Base-by-base conservation (phyloP, 2,329 filamentous ascomycete genomes). In the Diaporthe humulicola region DNA sequence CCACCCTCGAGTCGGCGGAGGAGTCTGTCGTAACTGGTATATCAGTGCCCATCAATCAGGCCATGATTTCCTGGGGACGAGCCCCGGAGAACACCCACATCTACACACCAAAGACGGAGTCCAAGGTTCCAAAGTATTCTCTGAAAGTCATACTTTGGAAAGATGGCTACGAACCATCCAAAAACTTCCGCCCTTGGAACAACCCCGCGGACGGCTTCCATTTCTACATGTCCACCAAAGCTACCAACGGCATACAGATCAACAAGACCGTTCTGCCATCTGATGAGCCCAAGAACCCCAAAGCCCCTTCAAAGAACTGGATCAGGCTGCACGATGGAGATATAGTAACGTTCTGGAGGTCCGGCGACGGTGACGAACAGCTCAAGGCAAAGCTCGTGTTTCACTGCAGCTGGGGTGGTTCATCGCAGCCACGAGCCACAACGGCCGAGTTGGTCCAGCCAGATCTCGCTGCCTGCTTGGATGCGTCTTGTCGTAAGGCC, bases 151-250 rank as follows among this genome's bases (percentile, higher is more conserved):
- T 95, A 45, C 90, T 97, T 40, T 95, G 93, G 88, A 92, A 90
- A 73, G 89, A 92, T 0, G 90, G 90, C 15, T 92, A 93, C 74
- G 93, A 94, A 74, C 87, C 89, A 10, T 86, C 86, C 66, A 88
- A 87, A 64, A 88, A 90, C 30, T 80, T 87, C 70, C 86, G 86
- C 48, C 89, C 89, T 70, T 90, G 89, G 80, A 87, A 89, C 85
- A 75, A 79, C 36, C 82, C 87, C 73, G 83, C 88, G 2, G 88
- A 90, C 17, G 86, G 92, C 2, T 92, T 92, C 78, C 88, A 90
- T 5, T 93, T 95, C 76, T 93, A 91, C 81, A 92, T 98, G 69
- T 93, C 93, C 1, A 97, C 95, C 4, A 95, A 95, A 79, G 93
- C 94, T 5, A 93, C 92, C 9, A 87, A 88, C 38, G 94, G 95